These are phyloP conservation scores for Mrakia frigida DNA, from an alignment of 768 basidiomycete genomes.

Conservation along the genomic window DNA sequence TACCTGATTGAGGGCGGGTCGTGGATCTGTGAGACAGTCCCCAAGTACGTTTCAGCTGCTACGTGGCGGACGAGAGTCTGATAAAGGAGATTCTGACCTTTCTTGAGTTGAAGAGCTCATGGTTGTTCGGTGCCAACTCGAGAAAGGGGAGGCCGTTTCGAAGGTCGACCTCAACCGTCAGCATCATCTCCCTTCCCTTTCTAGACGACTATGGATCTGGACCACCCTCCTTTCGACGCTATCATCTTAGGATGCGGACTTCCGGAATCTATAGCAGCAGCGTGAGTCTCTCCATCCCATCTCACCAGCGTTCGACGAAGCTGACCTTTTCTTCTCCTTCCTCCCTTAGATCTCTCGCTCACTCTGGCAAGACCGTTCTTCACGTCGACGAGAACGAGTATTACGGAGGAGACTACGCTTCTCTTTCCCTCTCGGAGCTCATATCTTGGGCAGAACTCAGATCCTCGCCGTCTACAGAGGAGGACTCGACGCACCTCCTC, in stretches of 20 bases:
- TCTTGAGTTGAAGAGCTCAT: not conserved
- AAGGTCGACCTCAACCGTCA: not conserved
- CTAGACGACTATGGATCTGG: slow-evolving; percentile 23
- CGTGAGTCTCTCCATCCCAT: slow-evolving; percentile 55
- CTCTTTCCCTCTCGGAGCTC: slow-evolving; percentile 74
- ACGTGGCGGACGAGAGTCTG: not conserved
- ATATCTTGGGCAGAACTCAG: slow-evolving; percentile 54
- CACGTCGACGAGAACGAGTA: slow-evolving; percentile 79
- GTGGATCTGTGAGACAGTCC: not conserved
- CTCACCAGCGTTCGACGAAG: not conserved
- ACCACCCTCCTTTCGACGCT: slow-evolving; percentile 44
- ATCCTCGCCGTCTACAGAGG: not conserved
- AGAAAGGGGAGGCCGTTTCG: not conserved
- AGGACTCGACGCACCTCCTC: slow-evolving; percentile 29
- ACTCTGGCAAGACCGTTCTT: slow-evolving; percentile 78
- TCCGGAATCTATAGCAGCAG: slow-evolving; percentile 76
- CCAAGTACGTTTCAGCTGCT: not conserved
- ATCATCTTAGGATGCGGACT: slow-evolving; percentile 52
- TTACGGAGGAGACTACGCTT: slow-evolving; percentile 80
- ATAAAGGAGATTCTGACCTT: not conserved
- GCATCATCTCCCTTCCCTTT: not conserved
- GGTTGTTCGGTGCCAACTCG: not conserved
- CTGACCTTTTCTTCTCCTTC: not conserved
- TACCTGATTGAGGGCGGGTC: not conserved
- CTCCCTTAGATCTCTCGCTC: slow-evolving; percentile 68